A percentile compares a stretch with the other conserved stretches of the same genome.
Conservation (phyloP, 176 grass and related monocot species). For the Musa beccarii region DNA sequence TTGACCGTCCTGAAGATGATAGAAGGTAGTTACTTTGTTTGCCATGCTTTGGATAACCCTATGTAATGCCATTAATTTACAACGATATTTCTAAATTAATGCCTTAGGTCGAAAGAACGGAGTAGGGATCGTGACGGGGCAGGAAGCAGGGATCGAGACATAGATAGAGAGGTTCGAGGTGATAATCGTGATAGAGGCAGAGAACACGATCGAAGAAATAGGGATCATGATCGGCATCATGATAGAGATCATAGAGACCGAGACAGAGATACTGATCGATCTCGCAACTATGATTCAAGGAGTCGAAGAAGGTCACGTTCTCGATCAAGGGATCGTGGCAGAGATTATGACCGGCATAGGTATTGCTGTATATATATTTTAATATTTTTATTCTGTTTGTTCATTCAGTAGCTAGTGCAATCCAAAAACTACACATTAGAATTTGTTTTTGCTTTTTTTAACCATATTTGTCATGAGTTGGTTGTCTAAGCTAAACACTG, state of each 20-base stretch:
- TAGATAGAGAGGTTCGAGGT: slow-evolving; percentile 1
- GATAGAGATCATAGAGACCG: slow-evolving; percentile 10
- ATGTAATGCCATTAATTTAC: background rate
- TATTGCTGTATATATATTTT: background rate
- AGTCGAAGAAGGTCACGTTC: slow-evolving; percentile 3
- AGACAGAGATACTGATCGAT: slow-evolving; percentile 5
- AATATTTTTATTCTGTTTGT: too few relatives aligned
- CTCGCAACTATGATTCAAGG: slow-evolving; percentile 16
- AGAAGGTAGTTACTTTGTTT: background rate
- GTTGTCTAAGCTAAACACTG: too few relatives aligned
- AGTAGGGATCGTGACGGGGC: background rate
- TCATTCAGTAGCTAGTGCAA: too few relatives aligned
- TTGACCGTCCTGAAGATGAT: slow-evolving; percentile 7
- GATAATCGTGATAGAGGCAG: slow-evolving; percentile 10
- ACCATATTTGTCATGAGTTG: too few relatives aligned
- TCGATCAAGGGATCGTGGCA: slow-evolving; percentile 13
- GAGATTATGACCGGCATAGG: slow-evolving; percentile 19
- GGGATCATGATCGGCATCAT: slow-evolving; percentile 17
- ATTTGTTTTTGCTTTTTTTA: too few relatives aligned
- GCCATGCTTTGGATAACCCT: background rate
- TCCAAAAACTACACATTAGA: too few relatives aligned
- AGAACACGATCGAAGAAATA: slow-evolving; percentile 14
- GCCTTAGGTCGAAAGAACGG: slow-evolving; percentile 17
- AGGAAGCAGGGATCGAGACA: slow-evolving; percentile 7
- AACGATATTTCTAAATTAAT: background rate